A percentile compares a stretch with the other conserved stretches of the same genome.
phyloP scores from a whole-genome alignment of 495 filamentous ascomycete species.

The Talaromyces liani region DNA sequence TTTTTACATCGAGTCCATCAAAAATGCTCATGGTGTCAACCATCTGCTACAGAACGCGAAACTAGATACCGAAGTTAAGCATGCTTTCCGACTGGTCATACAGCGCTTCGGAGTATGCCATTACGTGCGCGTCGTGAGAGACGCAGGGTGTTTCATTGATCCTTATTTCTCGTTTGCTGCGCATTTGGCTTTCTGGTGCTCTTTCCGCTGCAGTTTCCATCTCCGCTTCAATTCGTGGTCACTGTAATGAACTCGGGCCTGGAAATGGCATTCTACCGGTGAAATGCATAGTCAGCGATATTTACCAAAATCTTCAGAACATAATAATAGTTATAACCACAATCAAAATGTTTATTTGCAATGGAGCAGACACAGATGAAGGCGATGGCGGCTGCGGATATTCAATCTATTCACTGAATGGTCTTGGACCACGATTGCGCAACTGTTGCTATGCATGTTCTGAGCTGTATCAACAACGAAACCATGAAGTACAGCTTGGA shows the following conservation, averaged over 20 bases:
- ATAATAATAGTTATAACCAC: too few species aligned
- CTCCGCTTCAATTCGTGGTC: conserved; percentile 21
- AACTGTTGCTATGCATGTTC: too few species aligned
- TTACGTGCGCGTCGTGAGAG: conserved; percentile 26
- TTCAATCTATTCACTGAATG: too few species aligned
- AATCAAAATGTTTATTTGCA: too few species aligned
- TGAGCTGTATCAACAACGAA: too few species aligned
- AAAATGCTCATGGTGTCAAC: conserved; percentile 17
- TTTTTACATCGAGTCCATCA: conserved; percentile 35
- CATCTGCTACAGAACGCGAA: conserved; percentile 21
- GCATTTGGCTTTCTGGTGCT: conserved; percentile 38
- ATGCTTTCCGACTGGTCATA: conserved; percentile 38
- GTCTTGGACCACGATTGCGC: too few species aligned
- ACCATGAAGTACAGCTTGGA: too few species aligned
- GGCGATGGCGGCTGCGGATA: too few species aligned
- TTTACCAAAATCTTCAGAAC: too few species aligned
- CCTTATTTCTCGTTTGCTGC: conserved; percentile 40
- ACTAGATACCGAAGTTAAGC: conserved; percentile 27
- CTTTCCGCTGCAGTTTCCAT: conserved; percentile 40
- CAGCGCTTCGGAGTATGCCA: conserved; percentile 31
- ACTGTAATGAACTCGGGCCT: conserved; percentile 31
- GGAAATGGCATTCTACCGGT: conserved; percentile 37
- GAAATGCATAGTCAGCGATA: too few species aligned
- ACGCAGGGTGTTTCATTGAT: conserved; percentile 39
- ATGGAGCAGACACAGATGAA: too few species aligned